These are phyloP conservation scores for Chlamydomonas eustigma DNA, from an alignment of 139 green algal genomes.

Conservation along the genomic window DNA sequence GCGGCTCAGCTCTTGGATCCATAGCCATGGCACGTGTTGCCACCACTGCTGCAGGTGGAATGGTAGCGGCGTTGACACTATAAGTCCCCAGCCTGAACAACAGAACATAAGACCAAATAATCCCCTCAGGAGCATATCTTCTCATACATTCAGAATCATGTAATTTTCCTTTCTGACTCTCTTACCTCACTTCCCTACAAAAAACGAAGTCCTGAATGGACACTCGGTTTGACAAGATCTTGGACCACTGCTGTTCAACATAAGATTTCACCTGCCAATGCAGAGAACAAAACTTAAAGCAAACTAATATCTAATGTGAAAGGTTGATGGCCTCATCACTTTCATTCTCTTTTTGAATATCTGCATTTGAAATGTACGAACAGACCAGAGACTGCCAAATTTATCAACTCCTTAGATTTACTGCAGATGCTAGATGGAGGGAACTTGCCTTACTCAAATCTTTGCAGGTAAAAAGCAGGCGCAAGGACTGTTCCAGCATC, in stretches of 20 bases:
- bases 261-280: conserved; percentile 68
- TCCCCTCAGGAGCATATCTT: background rate
- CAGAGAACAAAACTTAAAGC: too few species aligned
- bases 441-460: conserved; percentile 77
- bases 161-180: background rate
- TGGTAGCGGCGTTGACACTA: conserved; percentile 38
- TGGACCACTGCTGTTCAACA: conserved; percentile 75
- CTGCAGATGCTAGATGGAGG: too few species aligned
- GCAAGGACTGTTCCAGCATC: conserved; percentile 77
- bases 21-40: conserved; percentile 73
- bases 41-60: conserved; percentile 88
- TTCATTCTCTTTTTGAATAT: too few species aligned
- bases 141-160: too few species aligned
- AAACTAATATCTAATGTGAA: too few species aligned
- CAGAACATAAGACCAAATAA: background rate
- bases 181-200: conserved; percentile 75
- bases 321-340: too few species aligned
- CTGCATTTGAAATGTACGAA: too few species aligned
- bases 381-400: too few species aligned
- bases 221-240: conserved; percentile 81
- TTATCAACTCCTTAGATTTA: too few species aligned
- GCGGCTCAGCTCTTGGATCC: conserved; percentile 82
- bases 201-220: conserved; percentile 90
- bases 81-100: conserved; percentile 71
- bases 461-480: conserved; percentile 75